Base-by-base conservation (phyloP, 495 filamentous ascomycete genomes). In the Annulohypoxylon stygium region DNA sequence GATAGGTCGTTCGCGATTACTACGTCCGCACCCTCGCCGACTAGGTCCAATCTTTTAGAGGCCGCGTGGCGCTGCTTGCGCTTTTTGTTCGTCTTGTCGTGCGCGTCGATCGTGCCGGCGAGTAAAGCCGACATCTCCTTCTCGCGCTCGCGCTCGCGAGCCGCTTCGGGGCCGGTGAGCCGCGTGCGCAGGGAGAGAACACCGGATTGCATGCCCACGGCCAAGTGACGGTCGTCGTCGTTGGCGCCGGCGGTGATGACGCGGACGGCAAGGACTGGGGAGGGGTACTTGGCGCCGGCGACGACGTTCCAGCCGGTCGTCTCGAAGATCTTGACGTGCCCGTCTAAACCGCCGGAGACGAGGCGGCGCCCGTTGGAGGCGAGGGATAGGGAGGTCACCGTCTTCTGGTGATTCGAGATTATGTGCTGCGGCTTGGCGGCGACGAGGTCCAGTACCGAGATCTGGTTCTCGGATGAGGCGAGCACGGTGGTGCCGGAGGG, bases 351-450 rank as follows among this genome's bases (percentile, higher is more conserved):
- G 79, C 93, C 97, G 77, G 88, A 93, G 67, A 99, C 87, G 54
- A 99, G 84, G 50, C 97, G 88, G 6, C 89, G 89, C 16, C 90
- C 89, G 72, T 92, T 90, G 33, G 92, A 93, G 0, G 94, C 96
- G n/a, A 87, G 78, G 48, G 82, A 85, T 37, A 99, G 86, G 3
- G 92, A 88, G 0, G 96, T 98, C 34, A 99, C 93, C 0, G 96
- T 97, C 88, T 98, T 98, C 81, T 99, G 96, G 80, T 99, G 97
- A 77, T 94, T 97, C 62, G 92, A 90, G 48, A 99, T 90, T 66
- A 97, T 82, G 39, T 93, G 91, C 48, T 95, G 79, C 2, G 94
- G 94, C 76, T 92, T 94, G 30, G 93, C 97, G 54, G 94, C 97
- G 18, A 98, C 90, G 20, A 99, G 87, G 80, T 99, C 95, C 71